Evolutionary conservation across 352 stramenopile species (phyloP).

Genomic region (Pythium rhizo-oryzae): DNA sequence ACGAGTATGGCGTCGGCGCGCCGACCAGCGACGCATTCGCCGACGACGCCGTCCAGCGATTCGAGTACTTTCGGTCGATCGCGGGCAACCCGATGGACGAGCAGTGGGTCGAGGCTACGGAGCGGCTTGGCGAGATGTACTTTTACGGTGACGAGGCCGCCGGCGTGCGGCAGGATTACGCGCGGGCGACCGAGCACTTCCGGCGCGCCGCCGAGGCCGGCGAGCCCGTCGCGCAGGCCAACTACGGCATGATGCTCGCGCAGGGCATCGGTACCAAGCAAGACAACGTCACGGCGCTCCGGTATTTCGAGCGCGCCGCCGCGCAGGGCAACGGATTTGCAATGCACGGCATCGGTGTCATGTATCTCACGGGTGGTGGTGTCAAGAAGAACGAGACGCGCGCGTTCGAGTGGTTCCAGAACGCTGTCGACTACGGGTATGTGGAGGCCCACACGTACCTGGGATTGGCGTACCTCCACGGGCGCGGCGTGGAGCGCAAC

Average conservation of each 20-base stretch:
- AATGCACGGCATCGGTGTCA: constrained; percentile 60
- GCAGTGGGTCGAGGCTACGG: constrained; percentile 56
- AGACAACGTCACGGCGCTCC: constrained; percentile 57
- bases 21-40: constrained; percentile 34
- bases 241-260: constrained; percentile 72
- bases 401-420: constrained; percentile 62
- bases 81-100: constrained; percentile 65
- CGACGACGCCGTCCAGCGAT: constrained; percentile 49
- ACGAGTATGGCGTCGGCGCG: constrained; percentile 35
- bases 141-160: constrained; percentile 72
- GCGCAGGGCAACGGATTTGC: constrained; percentile 62
- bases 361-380: constrained; percentile 60
- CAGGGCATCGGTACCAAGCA: constrained; percentile 63
- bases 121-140: constrained; percentile 69
- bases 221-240: constrained; percentile 64
- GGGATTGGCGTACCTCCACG: constrained; percentile 65
- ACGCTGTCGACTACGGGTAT: constrained; percentile 59
- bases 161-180: constrained; percentile 52
- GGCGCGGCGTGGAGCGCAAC: constrained; percentile 52
- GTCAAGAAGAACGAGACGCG: constrained; percentile 64
- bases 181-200: constrained; percentile 59
- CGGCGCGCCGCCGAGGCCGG: constrained; percentile 66
- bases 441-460: constrained; percentile 72
- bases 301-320: constrained; percentile 63
- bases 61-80: constrained; percentile 69